phyloP scores from a whole-genome alignment of 495 filamentous ascomycete species.

The Sporormia fimetaria region DNA sequence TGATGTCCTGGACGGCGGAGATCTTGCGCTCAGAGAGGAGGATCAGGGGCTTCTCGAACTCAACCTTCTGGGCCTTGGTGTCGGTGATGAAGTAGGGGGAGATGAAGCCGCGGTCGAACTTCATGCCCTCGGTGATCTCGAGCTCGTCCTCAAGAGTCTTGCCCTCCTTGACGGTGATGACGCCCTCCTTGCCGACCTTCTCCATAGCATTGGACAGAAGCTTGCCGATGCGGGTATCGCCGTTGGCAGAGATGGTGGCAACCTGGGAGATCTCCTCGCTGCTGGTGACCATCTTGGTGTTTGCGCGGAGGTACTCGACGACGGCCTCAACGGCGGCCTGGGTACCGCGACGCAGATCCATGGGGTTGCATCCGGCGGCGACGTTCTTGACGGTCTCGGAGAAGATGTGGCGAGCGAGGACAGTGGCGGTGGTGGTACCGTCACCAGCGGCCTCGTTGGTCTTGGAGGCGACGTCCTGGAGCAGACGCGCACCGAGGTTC shows the following conservation, averaged over 20 bases:
- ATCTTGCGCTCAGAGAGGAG: constrained; percentile 99
- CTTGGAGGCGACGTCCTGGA: constrained; percentile 98
- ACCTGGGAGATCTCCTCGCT: constrained; percentile 96
- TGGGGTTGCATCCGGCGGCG: constrained; percentile 97
- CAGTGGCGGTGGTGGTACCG: constrained; percentile 94
- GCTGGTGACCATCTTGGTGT: constrained; percentile 95
- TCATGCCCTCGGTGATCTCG: constrained; percentile 98
- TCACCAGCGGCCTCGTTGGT: constrained; percentile 98
- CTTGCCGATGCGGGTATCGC: constrained; percentile 88
- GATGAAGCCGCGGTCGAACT: constrained; percentile 96
- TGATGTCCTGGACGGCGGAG: constrained; percentile 94
- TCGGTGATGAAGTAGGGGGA: constrained; percentile 99
- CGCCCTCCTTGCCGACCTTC: constrained; percentile 99
- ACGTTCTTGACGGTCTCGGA: constrained; percentile 99
- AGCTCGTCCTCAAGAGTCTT: constrained; percentile 98
- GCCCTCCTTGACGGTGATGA: constrained; percentile 98
- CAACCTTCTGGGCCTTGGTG: constrained; percentile 93
- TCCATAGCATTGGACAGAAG: constrained; percentile 98
- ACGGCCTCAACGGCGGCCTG: constrained; percentile 93
- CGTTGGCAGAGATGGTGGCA: constrained; percentile 95
- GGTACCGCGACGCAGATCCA: constrained; percentile 93
- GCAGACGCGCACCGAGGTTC: constrained; percentile 90
- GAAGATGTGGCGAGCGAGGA: constrained; percentile 96
- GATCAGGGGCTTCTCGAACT: constrained; percentile 98
- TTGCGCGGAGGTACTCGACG: constrained; percentile 81